Evolutionary conservation across 345 rosid genomes (phyloP).

Genomic region (Physaria fendleri): DNA sequence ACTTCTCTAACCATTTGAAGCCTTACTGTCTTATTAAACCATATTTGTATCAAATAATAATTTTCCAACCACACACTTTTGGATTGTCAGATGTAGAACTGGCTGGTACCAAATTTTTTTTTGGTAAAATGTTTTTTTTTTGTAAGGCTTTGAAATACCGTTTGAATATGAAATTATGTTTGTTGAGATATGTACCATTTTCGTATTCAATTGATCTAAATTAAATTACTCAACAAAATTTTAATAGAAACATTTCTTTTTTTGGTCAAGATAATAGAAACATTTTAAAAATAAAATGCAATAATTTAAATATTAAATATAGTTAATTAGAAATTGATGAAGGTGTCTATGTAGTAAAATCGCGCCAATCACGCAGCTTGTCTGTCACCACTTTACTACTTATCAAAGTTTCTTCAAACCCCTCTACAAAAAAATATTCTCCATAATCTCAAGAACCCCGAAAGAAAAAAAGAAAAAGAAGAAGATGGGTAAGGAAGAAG

Average conservation of each 20-base stretch:
- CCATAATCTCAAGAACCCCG: background rate
- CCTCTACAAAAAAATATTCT: background rate
- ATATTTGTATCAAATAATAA: background rate
- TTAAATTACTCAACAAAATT: background rate
- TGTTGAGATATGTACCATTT: background rate
- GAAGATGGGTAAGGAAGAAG: conserved; percentile 47
- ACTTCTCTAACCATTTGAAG: no score
- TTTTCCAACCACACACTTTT: background rate
- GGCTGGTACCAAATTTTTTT: background rate
- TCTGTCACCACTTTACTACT: conserved; percentile 29
- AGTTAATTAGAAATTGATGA: background rate
- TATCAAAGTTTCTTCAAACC: conserved; percentile 14
- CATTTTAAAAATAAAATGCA: background rate
- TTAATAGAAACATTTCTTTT: background rate
- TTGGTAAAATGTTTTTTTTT: background rate
- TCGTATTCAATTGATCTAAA: background rate
- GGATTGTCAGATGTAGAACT: background rate
- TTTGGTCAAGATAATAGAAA: background rate
- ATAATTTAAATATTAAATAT: background rate
- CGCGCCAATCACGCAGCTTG: conserved; percentile 54
- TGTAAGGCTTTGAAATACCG: background rate
- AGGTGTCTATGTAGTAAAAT: background rate
- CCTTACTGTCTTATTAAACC: background rate
- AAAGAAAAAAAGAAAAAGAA: background rate
- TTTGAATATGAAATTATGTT: background rate